Evolutionary conservation across 2,329 filamentous ascomycete genomes (phyloP), one percentile per base, ranked within the genome.

Genomic region (Nectriaceae sp.): DNA sequence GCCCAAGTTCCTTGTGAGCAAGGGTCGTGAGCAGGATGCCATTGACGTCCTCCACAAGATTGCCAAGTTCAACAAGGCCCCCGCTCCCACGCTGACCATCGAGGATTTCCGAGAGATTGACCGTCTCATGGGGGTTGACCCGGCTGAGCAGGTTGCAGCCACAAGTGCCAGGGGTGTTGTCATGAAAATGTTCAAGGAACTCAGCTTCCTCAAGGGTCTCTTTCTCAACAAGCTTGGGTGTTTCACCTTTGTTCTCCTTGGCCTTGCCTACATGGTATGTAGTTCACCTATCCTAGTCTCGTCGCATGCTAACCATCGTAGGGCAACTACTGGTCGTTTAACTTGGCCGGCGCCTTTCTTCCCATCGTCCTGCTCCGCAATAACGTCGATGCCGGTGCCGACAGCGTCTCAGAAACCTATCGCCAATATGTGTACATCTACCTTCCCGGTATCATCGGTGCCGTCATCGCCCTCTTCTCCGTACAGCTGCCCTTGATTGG

Each of bases 381-480:
- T 56, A 79, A 80, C 33, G 33, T 31, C 47, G 73, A 72, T 13
- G 66, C 66, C 1, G 66, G 72, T 11, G 56, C 70, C 4, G 66
- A 76, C 3, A 71, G 72, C 3, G 69, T 80, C 11, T 57, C 43
- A 59, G 71, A 56, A 8, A 81, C 77, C 0, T 82, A 82, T 54
- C 72, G 75, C 16, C 8, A 10, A n/a, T 36, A 36, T 16, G 74
- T 70, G 4, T 81, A 80, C 60, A 72, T 82, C 26, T 77, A 76
- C 61, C 67, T 74, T 0, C 77, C 77, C 0, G 77, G 78, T 3
- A 74, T 78, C 8, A 49, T 79, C 0, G 78, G 75, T 19, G 78
- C 80, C 1, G 62, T 79, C 0, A 59, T 79, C 3, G 78, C 75
- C 2, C 68, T 74, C 0, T 55, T 67, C 1, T 70, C 76, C 8